Conservation (phyloP, 2,329 filamentous ascomycete species). For the Sporothrix humicola region DNA sequence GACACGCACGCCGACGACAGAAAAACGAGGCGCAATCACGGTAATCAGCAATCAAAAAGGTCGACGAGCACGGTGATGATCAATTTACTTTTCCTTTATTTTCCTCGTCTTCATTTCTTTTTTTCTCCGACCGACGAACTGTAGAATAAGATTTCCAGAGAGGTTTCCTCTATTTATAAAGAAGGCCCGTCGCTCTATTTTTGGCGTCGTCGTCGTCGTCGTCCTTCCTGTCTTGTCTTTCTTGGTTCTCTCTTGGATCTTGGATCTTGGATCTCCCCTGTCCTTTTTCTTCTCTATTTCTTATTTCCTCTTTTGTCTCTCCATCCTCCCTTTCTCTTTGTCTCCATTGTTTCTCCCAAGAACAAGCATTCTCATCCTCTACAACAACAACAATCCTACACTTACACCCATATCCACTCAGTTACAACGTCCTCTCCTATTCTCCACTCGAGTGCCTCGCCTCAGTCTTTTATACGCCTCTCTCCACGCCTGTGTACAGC, state of each 20-base stretch:
- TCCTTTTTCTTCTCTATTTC: neutral
- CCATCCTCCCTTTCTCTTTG: neutral
- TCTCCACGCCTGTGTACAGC: neutral
- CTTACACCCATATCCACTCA: neutral
- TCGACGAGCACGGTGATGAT: neutral
- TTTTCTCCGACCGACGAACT: conserved; percentile 21
- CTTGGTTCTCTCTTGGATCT: neutral
- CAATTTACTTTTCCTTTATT: neutral
- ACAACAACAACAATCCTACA: neutral
- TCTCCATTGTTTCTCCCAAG: neutral
- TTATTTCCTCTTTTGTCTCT: neutral
- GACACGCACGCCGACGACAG: neutral
- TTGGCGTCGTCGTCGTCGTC: no score
- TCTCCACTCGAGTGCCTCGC: neutral
- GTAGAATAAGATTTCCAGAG: neutral
- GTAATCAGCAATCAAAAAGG: neutral
- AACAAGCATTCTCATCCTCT: neutral
- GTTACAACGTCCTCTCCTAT: neutral
- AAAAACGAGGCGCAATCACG: conserved; percentile 1
- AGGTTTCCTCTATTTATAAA: neutral
- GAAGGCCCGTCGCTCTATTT: neutral
- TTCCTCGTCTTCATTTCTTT: neutral
- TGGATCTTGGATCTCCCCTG: neutral
- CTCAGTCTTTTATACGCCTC: neutral
- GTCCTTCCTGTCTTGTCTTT: no score